Conservation (phyloP, 306 rosid genomes). For the Cucumis sativus region DNA sequence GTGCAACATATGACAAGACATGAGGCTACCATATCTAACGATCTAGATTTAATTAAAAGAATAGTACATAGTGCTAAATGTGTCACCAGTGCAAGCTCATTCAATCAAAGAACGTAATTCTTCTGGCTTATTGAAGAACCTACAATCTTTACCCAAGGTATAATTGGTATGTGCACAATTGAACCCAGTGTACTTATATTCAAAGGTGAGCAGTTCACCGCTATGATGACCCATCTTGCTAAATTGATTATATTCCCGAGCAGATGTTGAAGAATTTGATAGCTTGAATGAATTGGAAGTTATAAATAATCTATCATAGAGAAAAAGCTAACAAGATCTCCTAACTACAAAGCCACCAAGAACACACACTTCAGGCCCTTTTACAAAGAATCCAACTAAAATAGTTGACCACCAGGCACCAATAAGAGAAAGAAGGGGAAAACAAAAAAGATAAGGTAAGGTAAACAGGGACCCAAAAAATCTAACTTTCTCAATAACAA, state of each 20-base stretch:
- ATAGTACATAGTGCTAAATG: background rate
- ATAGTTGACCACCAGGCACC: background rate
- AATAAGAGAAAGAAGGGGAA: background rate
- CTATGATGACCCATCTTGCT: background rate
- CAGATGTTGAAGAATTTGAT: background rate
- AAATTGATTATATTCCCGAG: background rate
- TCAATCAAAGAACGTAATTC: background rate
- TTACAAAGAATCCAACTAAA: background rate
- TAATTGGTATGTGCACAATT: background rate
- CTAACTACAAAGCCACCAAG: background rate
- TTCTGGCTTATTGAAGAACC: background rate
- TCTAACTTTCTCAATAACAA: background rate
- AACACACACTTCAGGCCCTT: background rate
- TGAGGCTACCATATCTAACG: background rate
- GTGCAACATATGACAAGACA: background rate
- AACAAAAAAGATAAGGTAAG: background rate
- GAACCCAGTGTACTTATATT: background rate
- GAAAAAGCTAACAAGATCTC: background rate
- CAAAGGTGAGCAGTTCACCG: background rate
- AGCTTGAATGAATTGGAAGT: background rate
- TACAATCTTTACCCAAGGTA: background rate
- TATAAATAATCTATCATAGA: background rate
- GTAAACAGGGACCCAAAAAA: background rate
- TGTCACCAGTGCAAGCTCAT: background rate
- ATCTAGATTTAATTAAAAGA: background rate